phyloP scores from a whole-genome alignment of 805 yeast species.

The Cyberlindnera galapagoensis region DNA sequence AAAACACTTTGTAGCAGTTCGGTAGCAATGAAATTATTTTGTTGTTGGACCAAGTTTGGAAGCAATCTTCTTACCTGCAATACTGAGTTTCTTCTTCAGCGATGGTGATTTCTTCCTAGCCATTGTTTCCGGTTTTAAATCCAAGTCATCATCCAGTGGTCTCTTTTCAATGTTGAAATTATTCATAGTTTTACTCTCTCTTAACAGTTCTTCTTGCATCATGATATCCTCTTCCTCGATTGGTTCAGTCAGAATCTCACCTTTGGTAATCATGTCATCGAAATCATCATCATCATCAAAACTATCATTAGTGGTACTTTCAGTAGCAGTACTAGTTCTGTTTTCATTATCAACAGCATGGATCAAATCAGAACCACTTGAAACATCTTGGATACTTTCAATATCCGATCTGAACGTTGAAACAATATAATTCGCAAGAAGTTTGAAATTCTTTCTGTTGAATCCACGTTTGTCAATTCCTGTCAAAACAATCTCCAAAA shows the following conservation, averaged over 20 bases:
- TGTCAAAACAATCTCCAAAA: conserved; percentile 42
- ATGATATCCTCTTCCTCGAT: conserved; percentile 17
- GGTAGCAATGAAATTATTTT: conserved; percentile 5
- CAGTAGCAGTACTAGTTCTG: conserved; percentile 36
- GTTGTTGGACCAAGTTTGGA: conserved; percentile 17
- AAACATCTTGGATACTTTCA: conserved; percentile 13
- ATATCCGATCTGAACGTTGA: conserved; percentile 23
- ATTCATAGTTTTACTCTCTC: conserved; percentile 5
- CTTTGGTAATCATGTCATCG: conserved; percentile 12
- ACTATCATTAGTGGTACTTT: too few relatives aligned
- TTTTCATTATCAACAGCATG: conserved; percentile 15
- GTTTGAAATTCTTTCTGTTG: conserved; percentile 18
- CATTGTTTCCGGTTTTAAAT: conserved; percentile 1
- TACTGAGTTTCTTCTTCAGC: conserved; percentile 18
- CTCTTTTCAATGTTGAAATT: conserved; percentile 9
- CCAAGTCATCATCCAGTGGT: conserved; percentile 11
- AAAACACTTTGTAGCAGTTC: too few relatives aligned
- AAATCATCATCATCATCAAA: conserved; percentile 9
- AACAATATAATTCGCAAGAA: conserved; percentile 21
- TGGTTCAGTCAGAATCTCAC: conserved; percentile 15
- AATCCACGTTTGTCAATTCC: conserved; percentile 19
- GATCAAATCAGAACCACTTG: conserved; percentile 20
- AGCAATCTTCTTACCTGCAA: conserved; percentile 24
- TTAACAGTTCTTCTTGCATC: conserved; percentile 6
- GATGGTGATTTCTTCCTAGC: conserved; percentile 12